Evolutionary conservation across 1,139 yeast genomes (phyloP).

Genomic region (Pichia norvegensis): DNA sequence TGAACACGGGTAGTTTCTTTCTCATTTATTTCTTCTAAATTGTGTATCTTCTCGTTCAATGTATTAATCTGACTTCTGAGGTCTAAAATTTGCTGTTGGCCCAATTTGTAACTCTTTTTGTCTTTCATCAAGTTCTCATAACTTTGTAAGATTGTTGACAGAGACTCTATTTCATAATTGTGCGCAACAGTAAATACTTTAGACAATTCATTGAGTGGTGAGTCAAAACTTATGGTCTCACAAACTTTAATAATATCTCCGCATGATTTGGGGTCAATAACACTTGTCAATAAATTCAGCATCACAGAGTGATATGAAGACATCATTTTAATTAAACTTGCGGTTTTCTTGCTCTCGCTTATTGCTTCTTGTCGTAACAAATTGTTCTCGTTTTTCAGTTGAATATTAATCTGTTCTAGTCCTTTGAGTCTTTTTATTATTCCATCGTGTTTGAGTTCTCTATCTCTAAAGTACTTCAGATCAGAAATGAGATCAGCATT

Average conservation of each 20-base stretch:
- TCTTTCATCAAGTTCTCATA: not conserved
- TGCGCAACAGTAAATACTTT: constrained; percentile 33
- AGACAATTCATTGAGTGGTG: not conserved
- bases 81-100: not conserved
- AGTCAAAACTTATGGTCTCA: not conserved
- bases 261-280: constrained; percentile 9
- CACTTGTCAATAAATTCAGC: constrained; percentile 1
- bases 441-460: not conserved
- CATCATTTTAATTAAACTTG: not conserved
- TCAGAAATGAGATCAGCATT: not conserved
- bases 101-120: not conserved
- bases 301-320: constrained; percentile 5
- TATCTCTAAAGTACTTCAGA: not conserved
- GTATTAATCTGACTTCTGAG: constrained; percentile 3
- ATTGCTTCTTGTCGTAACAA: not conserved
- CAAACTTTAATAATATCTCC: constrained; percentile 6
- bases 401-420: not conserved
- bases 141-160: constrained; percentile 10
- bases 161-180: constrained; percentile 17
- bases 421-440: not conserved
- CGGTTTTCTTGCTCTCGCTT: not conserved
- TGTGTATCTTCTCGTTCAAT: constrained; percentile 7
- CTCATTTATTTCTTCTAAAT: constrained; percentile 20
- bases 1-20: constrained; percentile 12
- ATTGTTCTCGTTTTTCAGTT: not conserved